A percentile compares a stretch with the other conserved stretches of the same genome.
These are phyloP conservation scores for Heterobasidion annosum DNA, from an alignment of 1,284 basidiomycete species.

Conservation along the genomic window DNA sequence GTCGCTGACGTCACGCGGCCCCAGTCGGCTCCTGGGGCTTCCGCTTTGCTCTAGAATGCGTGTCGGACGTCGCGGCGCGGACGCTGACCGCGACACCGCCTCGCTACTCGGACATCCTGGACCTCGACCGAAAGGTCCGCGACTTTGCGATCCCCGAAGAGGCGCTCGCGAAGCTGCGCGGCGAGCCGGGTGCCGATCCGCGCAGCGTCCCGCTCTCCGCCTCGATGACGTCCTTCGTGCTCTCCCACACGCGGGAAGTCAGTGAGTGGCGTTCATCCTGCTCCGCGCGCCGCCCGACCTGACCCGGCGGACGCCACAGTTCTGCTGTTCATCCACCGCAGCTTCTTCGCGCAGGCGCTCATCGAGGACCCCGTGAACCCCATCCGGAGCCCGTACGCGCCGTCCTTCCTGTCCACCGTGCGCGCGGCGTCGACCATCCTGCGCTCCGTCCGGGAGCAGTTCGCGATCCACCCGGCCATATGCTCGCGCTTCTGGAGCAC, in stretches of 20 bases:
- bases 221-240: conserved; percentile 35
- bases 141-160: conserved; percentile 51
- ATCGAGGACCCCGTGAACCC: conserved; percentile 28
- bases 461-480: conserved; percentile 21
- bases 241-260: conserved; percentile 27
- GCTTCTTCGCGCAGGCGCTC: conserved; percentile 30
- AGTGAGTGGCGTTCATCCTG: conserved; percentile 16
- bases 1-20: not conserved
- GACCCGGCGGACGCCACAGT: conserved; percentile 13
- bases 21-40: conserved; percentile 52
- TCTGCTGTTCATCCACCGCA: conserved; percentile 26
- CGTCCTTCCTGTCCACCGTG: conserved; percentile 30
- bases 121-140: conserved; percentile 60
- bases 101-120: conserved; percentile 59
- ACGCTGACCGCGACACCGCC: conserved; percentile 57
- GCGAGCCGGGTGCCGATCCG: conserved; percentile 17
- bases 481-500: conserved; percentile 27
- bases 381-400: conserved; percentile 27
- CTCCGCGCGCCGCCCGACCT: not conserved
- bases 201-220: conserved; percentile 13
- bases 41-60: conserved; percentile 55
- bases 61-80: conserved; percentile 53
- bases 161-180: conserved; percentile 22
- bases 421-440: conserved; percentile 23
- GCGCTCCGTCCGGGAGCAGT: conserved; percentile 22